A percentile compares a stretch with the other conserved stretches of the same genome.
Evolutionary conservation across 2,329 filamentous ascomycete genomes (phyloP).

Genomic region (Pseudocercospora pini-densiflorae): DNA sequence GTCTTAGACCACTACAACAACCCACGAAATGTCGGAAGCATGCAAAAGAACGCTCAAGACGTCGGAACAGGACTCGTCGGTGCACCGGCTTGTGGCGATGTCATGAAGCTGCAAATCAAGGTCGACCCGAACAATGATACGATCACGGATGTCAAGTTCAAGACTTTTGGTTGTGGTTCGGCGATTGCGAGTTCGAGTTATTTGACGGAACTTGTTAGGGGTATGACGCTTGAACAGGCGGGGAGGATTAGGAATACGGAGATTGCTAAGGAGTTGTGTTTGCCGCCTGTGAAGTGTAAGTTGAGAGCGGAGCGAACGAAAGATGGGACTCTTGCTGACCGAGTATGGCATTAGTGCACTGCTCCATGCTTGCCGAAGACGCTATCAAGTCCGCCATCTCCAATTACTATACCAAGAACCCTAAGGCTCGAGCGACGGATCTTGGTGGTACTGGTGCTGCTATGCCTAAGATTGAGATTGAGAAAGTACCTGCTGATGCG

Average conservation of each 20-base stretch:
- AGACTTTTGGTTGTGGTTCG: conserved; percentile 93
- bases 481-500: conserved; percentile 51
- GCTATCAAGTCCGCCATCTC: conserved; percentile 91
- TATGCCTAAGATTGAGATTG: conserved; percentile 68
- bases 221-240: conserved; percentile 96
- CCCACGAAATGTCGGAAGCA: conserved; percentile 77
- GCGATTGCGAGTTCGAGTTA: conserved; percentile 96
- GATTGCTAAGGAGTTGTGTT: conserved; percentile 93
- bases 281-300: conserved; percentile 85
- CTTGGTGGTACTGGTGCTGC: conserved; percentile 74
- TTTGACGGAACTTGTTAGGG: conserved; percentile 89
- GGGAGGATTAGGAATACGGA: conserved; percentile 93
- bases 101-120: conserved; percentile 93
- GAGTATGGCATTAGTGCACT: conserved; percentile 66
- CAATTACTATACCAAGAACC: conserved; percentile 92
- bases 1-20: conserved; percentile 81
- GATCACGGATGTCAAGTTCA: conserved; percentile 95
- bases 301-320: conserved; percentile 31
- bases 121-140: conserved; percentile 87
- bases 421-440: conserved; percentile 72
- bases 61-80: conserved; percentile 91
- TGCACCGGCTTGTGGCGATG: conserved; percentile 88
- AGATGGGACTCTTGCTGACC: conserved; percentile 6
- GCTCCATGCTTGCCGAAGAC: conserved; percentile 90
- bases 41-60: conserved; percentile 77